Evolutionary conservation across 768 basidiomycete species (phyloP).

Genomic region (Collybiopsis confluens): DNA sequence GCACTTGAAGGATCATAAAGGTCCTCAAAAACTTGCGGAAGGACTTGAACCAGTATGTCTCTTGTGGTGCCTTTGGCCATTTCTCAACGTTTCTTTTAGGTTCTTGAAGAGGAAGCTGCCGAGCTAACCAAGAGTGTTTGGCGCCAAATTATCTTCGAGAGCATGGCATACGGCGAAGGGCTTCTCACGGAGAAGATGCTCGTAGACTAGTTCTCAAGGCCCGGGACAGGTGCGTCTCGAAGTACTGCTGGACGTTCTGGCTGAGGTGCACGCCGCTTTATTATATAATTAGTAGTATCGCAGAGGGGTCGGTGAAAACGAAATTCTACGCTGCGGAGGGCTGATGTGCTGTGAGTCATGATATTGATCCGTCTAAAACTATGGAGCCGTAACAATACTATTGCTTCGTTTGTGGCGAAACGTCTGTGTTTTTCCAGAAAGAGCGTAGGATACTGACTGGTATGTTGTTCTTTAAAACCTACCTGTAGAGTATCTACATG

Average conservation of each 20-base stretch:
- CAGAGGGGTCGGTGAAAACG: neutral
- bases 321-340: conserved; percentile 1
- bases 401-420: conserved; percentile 19
- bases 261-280: conserved; percentile 5
- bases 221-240: conserved; percentile 59
- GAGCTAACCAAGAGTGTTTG: conserved; percentile 78
- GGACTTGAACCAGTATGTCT: conserved; percentile 83
- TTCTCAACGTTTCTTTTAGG: conserved; percentile 40
- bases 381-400: conserved; percentile 42
- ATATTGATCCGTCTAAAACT: conserved; percentile 44
- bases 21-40: conserved; percentile 80
- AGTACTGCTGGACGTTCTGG: conserved; percentile 31
- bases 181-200: conserved; percentile 82
- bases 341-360: conserved; percentile 43
- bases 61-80: neutral
- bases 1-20: conserved; percentile 87
- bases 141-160: conserved; percentile 94
- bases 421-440: neutral
- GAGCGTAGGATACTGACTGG: too few relatives aligned
- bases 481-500: too few relatives aligned
- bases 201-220: conserved; percentile 47
- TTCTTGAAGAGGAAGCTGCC: conserved; percentile 87
- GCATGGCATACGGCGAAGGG: conserved; percentile 88
- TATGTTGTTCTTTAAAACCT: too few relatives aligned
- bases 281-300: neutral